phyloP scores from a whole-genome alignment of 257 asterid genomes.

The Petunia axillaris region DNA sequence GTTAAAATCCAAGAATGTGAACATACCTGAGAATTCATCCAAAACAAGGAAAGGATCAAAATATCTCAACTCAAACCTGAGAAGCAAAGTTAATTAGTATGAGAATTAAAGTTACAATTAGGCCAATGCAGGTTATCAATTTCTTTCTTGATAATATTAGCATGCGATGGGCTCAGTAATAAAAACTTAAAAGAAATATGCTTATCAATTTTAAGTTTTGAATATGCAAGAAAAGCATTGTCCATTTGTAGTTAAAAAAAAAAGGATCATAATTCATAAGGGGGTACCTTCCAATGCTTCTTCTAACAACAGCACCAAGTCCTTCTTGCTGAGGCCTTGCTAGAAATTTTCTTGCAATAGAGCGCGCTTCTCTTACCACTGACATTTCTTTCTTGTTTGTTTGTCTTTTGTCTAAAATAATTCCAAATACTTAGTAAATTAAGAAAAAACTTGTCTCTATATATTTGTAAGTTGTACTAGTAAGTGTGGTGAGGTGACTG shows the following conservation, averaged over 20 bases:
- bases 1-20: neutral
- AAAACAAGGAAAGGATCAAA: conserved; percentile 86
- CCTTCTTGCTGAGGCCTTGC: conserved; percentile 91
- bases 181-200: neutral
- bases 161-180: neutral
- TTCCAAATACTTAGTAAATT: neutral
- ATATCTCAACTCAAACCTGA: conserved; percentile 74
- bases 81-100: neutral
- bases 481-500: neutral
- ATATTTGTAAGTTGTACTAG: too few relatives aligned
- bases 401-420: neutral
- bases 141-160: neutral
- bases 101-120: neutral
- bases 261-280: neutral
- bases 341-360: conserved; percentile 60
- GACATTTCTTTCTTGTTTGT: neutral
- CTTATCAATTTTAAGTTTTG: neutral
- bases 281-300: conserved; percentile 90
- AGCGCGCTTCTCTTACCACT: conserved; percentile 61
- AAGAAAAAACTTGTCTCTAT: neutral
- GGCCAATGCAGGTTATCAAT: neutral
- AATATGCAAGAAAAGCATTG: too few relatives aligned
- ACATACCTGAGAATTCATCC: conserved; percentile 83
- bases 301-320: conserved; percentile 81
- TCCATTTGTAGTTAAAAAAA: too few relatives aligned